A percentile compares a stretch with the other conserved stretches of the same genome.
Conservation (phyloP, 1,284 basidiomycete species). For the Puccinia hordei region DNA sequence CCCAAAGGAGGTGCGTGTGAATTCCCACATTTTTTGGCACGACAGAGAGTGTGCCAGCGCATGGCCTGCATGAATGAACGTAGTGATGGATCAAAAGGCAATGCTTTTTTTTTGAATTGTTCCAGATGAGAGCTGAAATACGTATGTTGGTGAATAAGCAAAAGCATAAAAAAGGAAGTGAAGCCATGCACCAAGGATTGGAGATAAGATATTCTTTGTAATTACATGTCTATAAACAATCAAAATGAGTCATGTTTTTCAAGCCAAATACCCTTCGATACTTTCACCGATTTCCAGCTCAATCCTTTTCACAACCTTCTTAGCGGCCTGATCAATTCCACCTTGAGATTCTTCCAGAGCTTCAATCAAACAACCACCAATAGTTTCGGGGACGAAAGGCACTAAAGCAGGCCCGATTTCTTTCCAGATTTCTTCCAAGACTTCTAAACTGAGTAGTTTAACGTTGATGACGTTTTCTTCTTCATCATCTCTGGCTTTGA, state of each 20-base stretch:
- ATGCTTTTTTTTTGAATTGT: no score
- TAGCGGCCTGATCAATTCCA: conserved; percentile 41
- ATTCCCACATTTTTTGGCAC: no score
- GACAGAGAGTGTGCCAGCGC: no score
- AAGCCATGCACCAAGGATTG: no score
- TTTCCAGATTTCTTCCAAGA: conserved; percentile 74
- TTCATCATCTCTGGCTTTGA: conserved; percentile 63
- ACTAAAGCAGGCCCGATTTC: conserved; percentile 67
- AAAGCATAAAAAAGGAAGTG: no score
- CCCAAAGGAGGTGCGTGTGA: no score
- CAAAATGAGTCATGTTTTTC: not conserved
- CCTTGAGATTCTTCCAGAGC: conserved; percentile 45
- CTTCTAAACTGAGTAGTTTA: conserved; percentile 71
- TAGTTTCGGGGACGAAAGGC: conserved; percentile 63
- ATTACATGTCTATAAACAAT: not conserved
- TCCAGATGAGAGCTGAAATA: no score
- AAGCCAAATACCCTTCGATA: conserved; percentile 50
- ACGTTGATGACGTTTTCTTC: conserved; percentile 67
- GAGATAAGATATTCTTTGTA: no score
- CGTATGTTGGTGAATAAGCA: no score
- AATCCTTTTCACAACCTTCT: conserved; percentile 47
- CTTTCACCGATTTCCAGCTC: conserved; percentile 49
- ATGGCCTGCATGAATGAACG: no score
- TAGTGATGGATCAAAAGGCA: no score
- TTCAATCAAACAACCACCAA: conserved; percentile 53